A percentile compares a stretch with the other conserved stretches of the same genome.
Evolutionary conservation across 2,329 filamentous ascomycete species (phyloP).

Genomic region (Aspergillus latus): DNA sequence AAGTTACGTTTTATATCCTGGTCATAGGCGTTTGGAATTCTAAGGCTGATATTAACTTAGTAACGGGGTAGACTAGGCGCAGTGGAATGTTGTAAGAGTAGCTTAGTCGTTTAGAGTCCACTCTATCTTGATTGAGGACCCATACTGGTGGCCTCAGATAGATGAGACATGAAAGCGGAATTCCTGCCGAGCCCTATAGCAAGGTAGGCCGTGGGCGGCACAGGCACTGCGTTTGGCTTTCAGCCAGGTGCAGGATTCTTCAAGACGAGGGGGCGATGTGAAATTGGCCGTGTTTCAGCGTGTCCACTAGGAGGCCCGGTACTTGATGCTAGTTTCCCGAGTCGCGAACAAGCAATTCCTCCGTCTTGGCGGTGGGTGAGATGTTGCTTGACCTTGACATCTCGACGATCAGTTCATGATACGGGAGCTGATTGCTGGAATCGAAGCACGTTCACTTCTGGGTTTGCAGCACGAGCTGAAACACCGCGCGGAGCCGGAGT

Average conservation of each 20-base stretch:
- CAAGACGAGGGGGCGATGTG: background rate
- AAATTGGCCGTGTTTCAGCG: constrained; percentile 19
- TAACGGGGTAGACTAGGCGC: background rate
- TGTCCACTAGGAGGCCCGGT: constrained; percentile 9
- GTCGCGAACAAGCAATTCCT: constrained; percentile 16
- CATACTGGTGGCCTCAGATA: background rate
- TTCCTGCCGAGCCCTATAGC: background rate
- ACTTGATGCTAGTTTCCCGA: constrained; percentile 1
- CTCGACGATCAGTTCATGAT: background rate
- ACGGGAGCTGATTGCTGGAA: constrained; percentile 10
- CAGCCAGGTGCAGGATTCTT: background rate
- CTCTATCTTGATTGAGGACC: background rate
- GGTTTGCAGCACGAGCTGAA: background rate
- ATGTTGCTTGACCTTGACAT: background rate
- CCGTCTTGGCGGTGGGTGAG: constrained; percentile 15
- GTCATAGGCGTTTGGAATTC: background rate
- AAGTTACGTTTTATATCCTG: background rate
- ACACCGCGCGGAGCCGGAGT: background rate
- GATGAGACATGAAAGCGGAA: background rate
- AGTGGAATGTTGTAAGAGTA: background rate
- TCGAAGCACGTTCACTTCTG: background rate
- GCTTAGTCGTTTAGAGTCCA: background rate
- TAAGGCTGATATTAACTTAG: background rate
- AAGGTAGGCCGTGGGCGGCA: background rate
- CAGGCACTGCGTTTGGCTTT: background rate